Evolutionary conservation across 1,284 basidiomycete genomes (phyloP).

Genomic region (Trametes versicolor): DNA sequence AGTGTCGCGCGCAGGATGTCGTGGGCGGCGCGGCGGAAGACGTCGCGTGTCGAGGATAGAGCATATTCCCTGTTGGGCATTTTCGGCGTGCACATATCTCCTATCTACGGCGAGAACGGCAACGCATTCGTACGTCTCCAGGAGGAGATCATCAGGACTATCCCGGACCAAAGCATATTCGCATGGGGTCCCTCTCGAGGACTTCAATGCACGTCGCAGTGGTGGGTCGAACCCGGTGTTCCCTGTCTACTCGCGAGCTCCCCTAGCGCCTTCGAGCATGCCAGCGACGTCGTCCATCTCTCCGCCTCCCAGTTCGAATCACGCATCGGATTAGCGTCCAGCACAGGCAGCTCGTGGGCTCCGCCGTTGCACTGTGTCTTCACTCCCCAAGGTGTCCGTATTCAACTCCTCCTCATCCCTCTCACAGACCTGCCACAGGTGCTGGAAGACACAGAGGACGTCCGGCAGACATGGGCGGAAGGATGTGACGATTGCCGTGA

Average conservation of each 20-base stretch:
- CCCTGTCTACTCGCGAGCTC: background rate
- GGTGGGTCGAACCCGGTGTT: background rate
- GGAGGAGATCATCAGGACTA: slow-evolving; percentile 2
- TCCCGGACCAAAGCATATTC: slow-evolving; percentile 7
- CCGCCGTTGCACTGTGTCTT: background rate
- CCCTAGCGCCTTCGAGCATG: background rate
- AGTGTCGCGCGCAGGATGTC: slow-evolving; percentile 5
- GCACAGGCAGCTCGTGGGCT: background rate
- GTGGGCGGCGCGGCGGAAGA: background rate
- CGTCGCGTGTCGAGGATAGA: background rate
- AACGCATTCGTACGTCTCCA: slow-evolving; percentile 3
- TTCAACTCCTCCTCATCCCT: background rate
- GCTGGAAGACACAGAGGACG: background rate
- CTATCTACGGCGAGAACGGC: background rate
- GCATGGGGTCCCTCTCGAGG: slow-evolving; percentile 1
- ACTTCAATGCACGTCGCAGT: background rate
- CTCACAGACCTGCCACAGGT: background rate
- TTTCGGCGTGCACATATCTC: slow-evolving; percentile 3
- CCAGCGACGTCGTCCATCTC: background rate
- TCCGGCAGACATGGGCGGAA: background rate
- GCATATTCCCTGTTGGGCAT: slow-evolving; percentile 1
- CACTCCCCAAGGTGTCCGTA: slow-evolving; percentile 1
- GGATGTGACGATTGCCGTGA: background rate
- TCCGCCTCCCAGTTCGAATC: background rate
- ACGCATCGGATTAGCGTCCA: background rate